phyloP scores from a whole-genome alignment of 805 yeast species.

The Dipodascopsis tothii region DNA sequence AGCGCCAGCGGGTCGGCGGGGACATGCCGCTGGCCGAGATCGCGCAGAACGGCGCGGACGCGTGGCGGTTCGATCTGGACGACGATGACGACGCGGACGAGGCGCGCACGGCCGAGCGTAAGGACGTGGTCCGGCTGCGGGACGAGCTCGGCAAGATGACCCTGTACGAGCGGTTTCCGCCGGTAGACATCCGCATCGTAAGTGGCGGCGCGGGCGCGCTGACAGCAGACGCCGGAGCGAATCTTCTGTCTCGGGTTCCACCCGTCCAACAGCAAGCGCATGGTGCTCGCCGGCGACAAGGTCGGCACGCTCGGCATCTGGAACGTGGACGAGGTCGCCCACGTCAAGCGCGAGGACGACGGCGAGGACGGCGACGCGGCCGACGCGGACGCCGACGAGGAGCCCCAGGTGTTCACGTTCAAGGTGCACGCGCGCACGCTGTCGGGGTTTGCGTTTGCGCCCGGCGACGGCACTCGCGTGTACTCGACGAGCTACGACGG shows the following conservation, averaged over 20 bases:
- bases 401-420: conserved; percentile 47
- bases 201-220: conserved; percentile 7
- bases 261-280: conserved; percentile 54
- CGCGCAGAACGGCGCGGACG: conserved; percentile 11
- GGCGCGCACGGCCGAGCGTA: conserved; percentile 4
- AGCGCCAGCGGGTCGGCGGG: conserved; percentile 55
- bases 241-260: conserved; percentile 71
- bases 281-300: conserved; percentile 82
- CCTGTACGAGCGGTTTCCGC: conserved; percentile 52
- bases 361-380: too few species aligned
- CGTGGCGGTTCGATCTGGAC: conserved; percentile 17
- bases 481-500: conserved; percentile 83
- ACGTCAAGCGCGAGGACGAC: conserved; percentile 25
- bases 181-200: conserved; percentile 63
- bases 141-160: conserved; percentile 46
- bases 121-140: conserved; percentile 42
- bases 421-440: conserved; percentile 72
- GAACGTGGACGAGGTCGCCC: conserved; percentile 52
- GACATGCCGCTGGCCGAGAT: conserved; percentile 58
- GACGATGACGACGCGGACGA: conserved; percentile 31
- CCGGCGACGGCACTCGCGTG: conserved; percentile 46
- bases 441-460: conserved; percentile 52
- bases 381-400: conserved; percentile 32
- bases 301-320: conserved; percentile 82
- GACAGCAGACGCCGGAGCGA: conserved; percentile 43